Conservation (phyloP, 768 basidiomycete genomes). For the Termitomyces sp. region DNA sequence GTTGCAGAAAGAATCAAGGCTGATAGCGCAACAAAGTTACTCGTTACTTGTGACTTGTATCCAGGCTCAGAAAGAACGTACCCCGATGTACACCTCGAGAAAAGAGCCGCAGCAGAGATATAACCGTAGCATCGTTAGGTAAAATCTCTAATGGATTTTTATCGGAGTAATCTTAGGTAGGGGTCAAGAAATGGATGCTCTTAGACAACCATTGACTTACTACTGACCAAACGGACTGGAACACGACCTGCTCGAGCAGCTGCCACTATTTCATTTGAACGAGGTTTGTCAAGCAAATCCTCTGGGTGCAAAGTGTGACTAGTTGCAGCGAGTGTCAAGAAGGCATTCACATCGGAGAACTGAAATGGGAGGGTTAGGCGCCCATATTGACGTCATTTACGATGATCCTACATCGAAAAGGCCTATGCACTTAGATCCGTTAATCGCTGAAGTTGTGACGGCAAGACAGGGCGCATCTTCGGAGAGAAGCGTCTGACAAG, state of each 20-base stretch:
- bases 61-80: conserved; percentile 19
- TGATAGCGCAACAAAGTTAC: conserved; percentile 15
- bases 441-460: conserved; percentile 31
- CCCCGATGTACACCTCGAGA: conserved; percentile 71
- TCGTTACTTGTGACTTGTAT: background rate
- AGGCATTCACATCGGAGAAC: conserved; percentile 88
- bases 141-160: conserved; percentile 73
- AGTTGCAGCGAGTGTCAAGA: conserved; percentile 77
- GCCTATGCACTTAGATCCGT: conserved; percentile 35
- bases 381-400: conserved; percentile 2
- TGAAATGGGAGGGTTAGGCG: conserved; percentile 19
- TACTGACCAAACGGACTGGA: conserved; percentile 71
- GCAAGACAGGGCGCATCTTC: conserved; percentile 64
- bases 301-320: conserved; percentile 61
- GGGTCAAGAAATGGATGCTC: background rate
- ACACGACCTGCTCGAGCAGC: conserved; percentile 74
- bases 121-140: conserved; percentile 54
- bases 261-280: conserved; percentile 61
- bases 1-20: conserved; percentile 50
- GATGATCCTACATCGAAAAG: conserved; percentile 66
- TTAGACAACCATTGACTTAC: conserved; percentile 35
- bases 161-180: conserved; percentile 64
- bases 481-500: conserved; percentile 49
- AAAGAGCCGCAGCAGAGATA: conserved; percentile 61
- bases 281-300: conserved; percentile 52